Conservation (phyloP, 2,329 filamentous ascomycete genomes). For the Microcyclospora tardicrescens region DNA sequence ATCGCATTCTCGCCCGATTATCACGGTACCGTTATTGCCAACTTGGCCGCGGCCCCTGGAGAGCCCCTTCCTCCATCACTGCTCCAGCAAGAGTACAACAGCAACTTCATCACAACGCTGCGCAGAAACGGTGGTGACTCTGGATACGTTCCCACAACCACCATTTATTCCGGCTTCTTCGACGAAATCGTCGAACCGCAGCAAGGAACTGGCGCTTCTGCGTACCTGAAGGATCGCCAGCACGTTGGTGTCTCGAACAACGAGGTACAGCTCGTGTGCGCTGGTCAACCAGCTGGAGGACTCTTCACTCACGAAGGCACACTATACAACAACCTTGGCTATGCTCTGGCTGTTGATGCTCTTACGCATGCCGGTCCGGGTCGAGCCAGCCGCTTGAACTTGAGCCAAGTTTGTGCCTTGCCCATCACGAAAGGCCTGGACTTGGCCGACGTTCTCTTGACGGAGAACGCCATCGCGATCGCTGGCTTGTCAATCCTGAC, state of each 20-base stretch:
- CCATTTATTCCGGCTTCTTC: constrained; percentile 34
- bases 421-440: constrained; percentile 28
- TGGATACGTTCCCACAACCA: constrained; percentile 44
- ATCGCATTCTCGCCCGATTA: constrained; percentile 43
- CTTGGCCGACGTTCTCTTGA: constrained; percentile 33
- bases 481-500: constrained; percentile 24
- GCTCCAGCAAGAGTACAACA: constrained; percentile 36
- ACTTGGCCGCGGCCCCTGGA: constrained; percentile 19
- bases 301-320: constrained; percentile 40
- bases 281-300: constrained; percentile 27
- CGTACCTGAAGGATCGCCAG: constrained; percentile 29
- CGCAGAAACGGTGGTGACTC: constrained; percentile 35
- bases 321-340: constrained; percentile 37
- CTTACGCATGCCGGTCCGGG: constrained; percentile 37
- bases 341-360: constrained; percentile 35
- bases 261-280: constrained; percentile 35
- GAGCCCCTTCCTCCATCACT: constrained; percentile 25
- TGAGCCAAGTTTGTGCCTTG: constrained; percentile 27
- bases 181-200: constrained; percentile 44
- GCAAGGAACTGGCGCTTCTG: constrained; percentile 34
- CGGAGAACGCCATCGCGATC: constrained; percentile 30
- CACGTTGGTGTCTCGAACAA: constrained; percentile 36
- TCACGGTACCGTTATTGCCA: constrained; percentile 34
- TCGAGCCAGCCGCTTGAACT: constrained; percentile 26
- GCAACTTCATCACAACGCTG: constrained; percentile 31